Evolutionary conservation across 108 stramenopile species (phyloP).

Genomic region (Mediolabrus comicus): DNA sequence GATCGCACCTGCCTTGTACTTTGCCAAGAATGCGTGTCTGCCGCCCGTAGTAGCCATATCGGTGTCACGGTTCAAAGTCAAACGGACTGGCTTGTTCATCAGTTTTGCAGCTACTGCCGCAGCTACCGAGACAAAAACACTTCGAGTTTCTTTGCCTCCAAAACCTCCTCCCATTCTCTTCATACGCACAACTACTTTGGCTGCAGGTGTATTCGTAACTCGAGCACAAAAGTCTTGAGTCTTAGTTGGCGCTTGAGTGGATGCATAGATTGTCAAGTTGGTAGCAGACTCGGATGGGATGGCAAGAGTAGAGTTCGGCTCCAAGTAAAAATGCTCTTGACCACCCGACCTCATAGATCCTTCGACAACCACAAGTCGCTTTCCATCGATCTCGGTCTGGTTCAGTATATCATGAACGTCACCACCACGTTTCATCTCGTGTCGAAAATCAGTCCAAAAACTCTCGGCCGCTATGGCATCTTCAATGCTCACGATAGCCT

Average conservation of each 20-base stretch:
- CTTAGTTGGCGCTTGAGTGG: constrained; percentile 91
- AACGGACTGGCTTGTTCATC: constrained; percentile 76
- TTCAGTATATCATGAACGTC: constrained; percentile 50
- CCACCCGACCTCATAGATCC: constrained; percentile 82
- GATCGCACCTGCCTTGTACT: constrained; percentile 86
- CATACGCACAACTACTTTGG: constrained; percentile 86
- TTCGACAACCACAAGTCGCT: constrained; percentile 52
- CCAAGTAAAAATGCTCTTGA: constrained; percentile 96
- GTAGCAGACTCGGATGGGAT: constrained; percentile 86
- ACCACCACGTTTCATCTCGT: constrained; percentile 76
- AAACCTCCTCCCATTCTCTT: constrained; percentile 97
- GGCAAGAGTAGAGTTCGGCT: constrained; percentile 87
- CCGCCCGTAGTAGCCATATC: constrained; percentile 93
- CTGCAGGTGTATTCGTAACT: constrained; percentile 74
- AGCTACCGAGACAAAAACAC: constrained; percentile 83
- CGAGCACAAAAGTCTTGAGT: constrained; percentile 87
- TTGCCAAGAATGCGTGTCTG: constrained; percentile 81
- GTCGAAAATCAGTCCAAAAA: constrained; percentile 72
- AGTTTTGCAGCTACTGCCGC: constrained; percentile 88
- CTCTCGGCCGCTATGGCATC: constrained; percentile 88
- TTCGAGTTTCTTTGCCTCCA: constrained; percentile 92
- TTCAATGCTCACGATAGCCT: constrained; percentile 76
- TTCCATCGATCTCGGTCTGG: constrained; percentile 45
- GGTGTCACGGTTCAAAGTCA: constrained; percentile 87
- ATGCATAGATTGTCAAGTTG: constrained; percentile 82